Conservation (phyloP, 192 early-diverging fungal species). For the Linnemannia hyalina region DNA sequence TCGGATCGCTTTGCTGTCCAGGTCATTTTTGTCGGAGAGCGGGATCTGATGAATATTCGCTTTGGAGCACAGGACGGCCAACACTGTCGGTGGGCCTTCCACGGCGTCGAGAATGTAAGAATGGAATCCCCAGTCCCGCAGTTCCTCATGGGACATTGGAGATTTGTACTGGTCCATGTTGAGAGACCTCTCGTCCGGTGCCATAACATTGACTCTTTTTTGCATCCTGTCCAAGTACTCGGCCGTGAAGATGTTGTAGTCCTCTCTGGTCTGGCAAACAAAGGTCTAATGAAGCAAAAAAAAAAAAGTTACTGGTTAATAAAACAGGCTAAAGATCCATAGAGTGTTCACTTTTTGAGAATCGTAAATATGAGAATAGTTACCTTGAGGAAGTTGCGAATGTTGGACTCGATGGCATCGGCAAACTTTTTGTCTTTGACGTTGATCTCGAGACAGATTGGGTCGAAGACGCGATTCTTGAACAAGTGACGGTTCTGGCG, state of each 20-base stretch:
- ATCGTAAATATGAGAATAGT: conserved; percentile 9
- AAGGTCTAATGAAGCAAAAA: conserved; percentile 68
- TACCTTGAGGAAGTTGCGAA: conserved; percentile 67
- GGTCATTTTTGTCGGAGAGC: conserved; percentile 13
- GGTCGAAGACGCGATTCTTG: conserved; percentile 77
- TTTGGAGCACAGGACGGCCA: conserved; percentile 74
- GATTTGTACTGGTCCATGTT: conserved; percentile 23
- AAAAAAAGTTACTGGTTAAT: neutral
- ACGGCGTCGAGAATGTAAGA: conserved; percentile 81
- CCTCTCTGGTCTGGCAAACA: conserved; percentile 80
- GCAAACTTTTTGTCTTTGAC: conserved; percentile 74
- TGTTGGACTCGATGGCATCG: conserved; percentile 71
- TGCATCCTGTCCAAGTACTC: conserved; percentile 72
- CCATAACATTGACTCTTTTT: conserved; percentile 74
- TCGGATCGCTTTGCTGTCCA: conserved; percentile 35
- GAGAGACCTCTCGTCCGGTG: conserved; percentile 49
- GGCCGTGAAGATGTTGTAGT: conserved; percentile 79
- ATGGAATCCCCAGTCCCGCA: conserved; percentile 78
- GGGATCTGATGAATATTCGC: conserved; percentile 71
- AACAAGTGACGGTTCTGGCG: conserved; percentile 74
- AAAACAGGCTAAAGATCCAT: neutral
- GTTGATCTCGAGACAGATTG: conserved; percentile 79
- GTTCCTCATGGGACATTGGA: conserved; percentile 41
- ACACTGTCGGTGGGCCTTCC: conserved; percentile 75
- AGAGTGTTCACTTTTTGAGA: neutral